These are phyloP conservation scores for Tagetes patula DNA, from an alignment of 129 eudicot species.

Conservation along the genomic window DNA sequence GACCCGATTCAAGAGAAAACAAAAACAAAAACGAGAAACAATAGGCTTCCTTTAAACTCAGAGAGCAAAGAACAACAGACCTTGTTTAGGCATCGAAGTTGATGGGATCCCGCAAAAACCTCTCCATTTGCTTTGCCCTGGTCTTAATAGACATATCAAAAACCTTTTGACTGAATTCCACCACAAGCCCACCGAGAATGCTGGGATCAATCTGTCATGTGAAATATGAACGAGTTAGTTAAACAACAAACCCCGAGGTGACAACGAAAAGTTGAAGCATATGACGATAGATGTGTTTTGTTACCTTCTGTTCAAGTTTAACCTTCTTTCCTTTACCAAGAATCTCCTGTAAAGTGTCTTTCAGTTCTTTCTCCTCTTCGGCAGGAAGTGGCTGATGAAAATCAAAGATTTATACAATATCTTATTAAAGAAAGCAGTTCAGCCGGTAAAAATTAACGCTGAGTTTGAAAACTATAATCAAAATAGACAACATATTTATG, in stretches of 20 bases:
- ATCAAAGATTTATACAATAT: background rate
- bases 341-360: conserved; percentile 64
- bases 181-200: conserved; percentile 89
- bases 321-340: conserved; percentile 86
- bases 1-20: conserved; percentile 7
- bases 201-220: conserved; percentile 72
- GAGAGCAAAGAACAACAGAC: conserved; percentile 13
- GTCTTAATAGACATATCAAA: conserved; percentile 88
- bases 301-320: conserved; percentile 80
- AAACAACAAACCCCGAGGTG: background rate
- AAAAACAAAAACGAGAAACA: background rate
- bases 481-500: background rate
- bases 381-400: conserved; percentile 69
- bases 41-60: conserved; percentile 12
- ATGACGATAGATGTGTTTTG: background rate
- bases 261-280: background rate
- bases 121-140: conserved; percentile 87
- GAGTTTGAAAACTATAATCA: background rate
- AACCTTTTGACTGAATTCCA: conserved; percentile 75
- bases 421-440: background rate
- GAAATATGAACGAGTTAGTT: background rate
- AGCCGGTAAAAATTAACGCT: background rate
- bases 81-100: conserved; percentile 38
- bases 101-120: conserved; percentile 80
- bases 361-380: conserved; percentile 86